Conservation (phyloP, 192 early-diverging fungal genomes). For the Gaertneriomyces sp. region DNA sequence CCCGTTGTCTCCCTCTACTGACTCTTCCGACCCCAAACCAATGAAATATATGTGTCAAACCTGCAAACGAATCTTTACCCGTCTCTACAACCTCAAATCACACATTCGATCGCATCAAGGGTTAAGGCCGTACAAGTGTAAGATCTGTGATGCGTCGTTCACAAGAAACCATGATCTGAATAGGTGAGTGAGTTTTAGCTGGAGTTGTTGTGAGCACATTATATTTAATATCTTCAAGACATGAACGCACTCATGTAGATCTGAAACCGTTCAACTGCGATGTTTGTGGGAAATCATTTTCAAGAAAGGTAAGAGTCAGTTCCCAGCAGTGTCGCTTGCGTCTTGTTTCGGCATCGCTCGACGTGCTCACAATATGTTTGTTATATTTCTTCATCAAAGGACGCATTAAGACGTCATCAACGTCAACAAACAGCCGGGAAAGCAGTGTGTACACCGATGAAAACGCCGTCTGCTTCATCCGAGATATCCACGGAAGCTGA, state of each 20-base stretch:
- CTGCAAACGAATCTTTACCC: conserved; percentile 23
- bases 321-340: no score
- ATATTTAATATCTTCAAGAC: conserved; percentile 9
- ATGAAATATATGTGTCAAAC: conserved; percentile 32
- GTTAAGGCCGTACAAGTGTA: conserved; percentile 36
- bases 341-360: no score
- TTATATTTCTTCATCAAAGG: conserved; percentile 1
- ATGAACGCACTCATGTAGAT: conserved; percentile 25
- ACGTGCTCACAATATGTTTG: neutral
- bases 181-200: conserved; percentile 19
- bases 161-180: conserved; percentile 44
- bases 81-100: conserved; percentile 41
- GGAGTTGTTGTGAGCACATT: neutral
- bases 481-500: no score
- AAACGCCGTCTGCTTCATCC: no score
- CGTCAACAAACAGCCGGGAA: conserved; percentile 45
- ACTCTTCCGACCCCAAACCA: neutral
- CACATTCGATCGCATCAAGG: conserved; percentile 45
- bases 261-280: conserved; percentile 23
- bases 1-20: no score
- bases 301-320: conserved; percentile 18
- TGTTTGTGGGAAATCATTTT: conserved; percentile 21
- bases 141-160: conserved; percentile 22
- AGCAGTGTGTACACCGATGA: neutral
- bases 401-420: conserved; percentile 38